These are phyloP conservation scores for Crithidia fasciculata DNA, from an alignment of 208 protist species.

Conservation along the genomic window DNA sequence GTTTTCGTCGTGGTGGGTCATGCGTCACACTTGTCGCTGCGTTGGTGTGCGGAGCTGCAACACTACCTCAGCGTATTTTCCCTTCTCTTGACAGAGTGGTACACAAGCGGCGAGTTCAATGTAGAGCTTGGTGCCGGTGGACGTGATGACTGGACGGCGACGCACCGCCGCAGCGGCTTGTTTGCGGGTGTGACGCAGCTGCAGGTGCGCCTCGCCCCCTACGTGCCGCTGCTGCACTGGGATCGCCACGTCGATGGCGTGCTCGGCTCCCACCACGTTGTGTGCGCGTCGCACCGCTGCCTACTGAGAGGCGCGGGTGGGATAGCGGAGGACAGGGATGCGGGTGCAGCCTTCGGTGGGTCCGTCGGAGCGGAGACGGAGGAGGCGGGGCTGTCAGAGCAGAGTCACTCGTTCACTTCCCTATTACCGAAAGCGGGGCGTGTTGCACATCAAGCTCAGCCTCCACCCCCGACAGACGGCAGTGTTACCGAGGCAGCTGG, in stretches of 20 bases:
- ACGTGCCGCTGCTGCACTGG: constrained; percentile 60
- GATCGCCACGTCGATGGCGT: constrained; percentile 56
- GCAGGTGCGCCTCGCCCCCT: constrained; percentile 47
- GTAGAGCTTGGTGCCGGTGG: neutral
- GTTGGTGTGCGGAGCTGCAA: constrained; percentile 73
- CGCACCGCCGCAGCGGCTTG: neutral
- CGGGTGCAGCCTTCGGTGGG: too few relatives aligned
- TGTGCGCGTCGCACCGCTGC: constrained; percentile 31
- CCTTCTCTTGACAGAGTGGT: constrained; percentile 14
- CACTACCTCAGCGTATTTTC: constrained; percentile 51
- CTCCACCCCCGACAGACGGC: too few relatives aligned
- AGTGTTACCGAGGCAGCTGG: too few relatives aligned
- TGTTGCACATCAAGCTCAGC: too few relatives aligned
- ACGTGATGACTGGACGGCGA: neutral
- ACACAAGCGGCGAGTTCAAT: neutral
- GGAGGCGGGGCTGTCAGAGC: too few relatives aligned
- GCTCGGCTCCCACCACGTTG: constrained; percentile 52
- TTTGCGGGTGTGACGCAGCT: neutral
- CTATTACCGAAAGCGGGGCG: too few relatives aligned
- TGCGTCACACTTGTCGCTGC: constrained; percentile 25
- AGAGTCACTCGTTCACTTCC: too few relatives aligned
- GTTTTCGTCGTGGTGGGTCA: constrained; percentile 10
- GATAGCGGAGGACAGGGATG: too few relatives aligned
- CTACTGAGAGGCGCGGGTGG: neutral
- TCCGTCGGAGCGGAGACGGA: too few relatives aligned